Evolutionary conservation across 148 eudicot genomes (phyloP), one percentile per base, ranked within the genome.

Genomic region (Rhododendron henanense): DNA sequence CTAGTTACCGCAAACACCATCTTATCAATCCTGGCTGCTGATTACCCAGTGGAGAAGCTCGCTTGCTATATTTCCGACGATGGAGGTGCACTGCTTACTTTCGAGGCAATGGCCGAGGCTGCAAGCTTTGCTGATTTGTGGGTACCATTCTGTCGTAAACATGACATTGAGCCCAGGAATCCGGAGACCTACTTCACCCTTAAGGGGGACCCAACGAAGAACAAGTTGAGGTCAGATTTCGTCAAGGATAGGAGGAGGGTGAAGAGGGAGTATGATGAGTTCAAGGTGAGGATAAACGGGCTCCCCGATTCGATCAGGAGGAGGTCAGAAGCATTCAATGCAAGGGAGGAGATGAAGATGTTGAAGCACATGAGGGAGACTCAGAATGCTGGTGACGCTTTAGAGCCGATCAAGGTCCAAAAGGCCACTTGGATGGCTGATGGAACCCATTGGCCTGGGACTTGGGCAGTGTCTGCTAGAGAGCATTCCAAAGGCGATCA

Each of bases 341-440:
- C 98, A 0, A 94, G 98, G 77, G 98, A 96, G 85, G 98, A 96
- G 85, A 94, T 96, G 98, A 96, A 94, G 88, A 83, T 92, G 88
- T 83, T 96, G 6, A 96, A 93, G 87, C 93, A 91, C 48, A 90
- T 91, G 90, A 92, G 93, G 81, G 98, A 71, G 76, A 71, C 76
- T 71, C 76, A 96, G 79, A 88, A 84, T 65, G 96, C 93, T 1
- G 93, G 86, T 1, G 98, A 93, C 37, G 87, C 92, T 5, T 35
- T 87, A n/a, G 95, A 95, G 88, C 94, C 92, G 1, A 91, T 93
- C 71, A 88, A 93, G 81, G 93, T 92, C 11, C 91, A 87, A 53
- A 93, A 93, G 85, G 98, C 98, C 48, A 94, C 98, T 15, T 96
- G 98, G 98, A 96, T 96, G 98, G 94, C 96, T 0, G 98, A 96